Conservation (phyloP, 176 grass and related monocot genomes). For the Triticum aestivum region DNA sequence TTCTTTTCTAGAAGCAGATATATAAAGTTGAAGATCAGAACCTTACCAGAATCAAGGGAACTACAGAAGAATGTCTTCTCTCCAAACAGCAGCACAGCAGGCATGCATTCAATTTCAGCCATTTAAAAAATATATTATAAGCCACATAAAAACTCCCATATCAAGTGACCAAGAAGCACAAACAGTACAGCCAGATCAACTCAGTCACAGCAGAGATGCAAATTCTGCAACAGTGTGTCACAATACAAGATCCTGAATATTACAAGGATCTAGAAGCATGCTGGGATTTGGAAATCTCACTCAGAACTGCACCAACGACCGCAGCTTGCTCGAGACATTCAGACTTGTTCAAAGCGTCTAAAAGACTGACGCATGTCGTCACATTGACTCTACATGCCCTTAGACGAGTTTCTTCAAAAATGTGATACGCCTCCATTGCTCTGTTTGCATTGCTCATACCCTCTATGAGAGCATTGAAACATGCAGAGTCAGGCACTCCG, state of each 20-base stretch:
- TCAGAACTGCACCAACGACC: conserved; percentile 90
- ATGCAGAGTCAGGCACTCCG: conserved; percentile 65
- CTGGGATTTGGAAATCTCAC: conserved; percentile 94
- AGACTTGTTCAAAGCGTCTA: conserved; percentile 82
- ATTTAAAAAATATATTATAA: neutral
- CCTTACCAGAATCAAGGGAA: neutral
- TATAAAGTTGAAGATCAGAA: neutral
- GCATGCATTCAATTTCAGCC: neutral
- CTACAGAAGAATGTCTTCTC: neutral
- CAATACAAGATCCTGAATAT: conserved; percentile 19
- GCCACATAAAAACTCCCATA: neutral
- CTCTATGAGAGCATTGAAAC: conserved; percentile 94
- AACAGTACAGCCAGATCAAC: conserved; percentile 10
- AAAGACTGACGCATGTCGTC: conserved; percentile 79
- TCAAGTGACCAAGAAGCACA: neutral
- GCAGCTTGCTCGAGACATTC: conserved; percentile 89
- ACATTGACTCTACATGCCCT: conserved; percentile 78
- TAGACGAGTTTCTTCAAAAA: conserved; percentile 84
- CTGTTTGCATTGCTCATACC: conserved; percentile 94
- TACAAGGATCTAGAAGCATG: conserved; percentile 76
- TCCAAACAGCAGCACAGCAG: neutral
- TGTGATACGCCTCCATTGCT: conserved; percentile 68
- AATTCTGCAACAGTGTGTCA: neutral
- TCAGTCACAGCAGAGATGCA: neutral
- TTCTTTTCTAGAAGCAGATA: neutral